Base-by-base conservation (phyloP, 495 filamentous ascomycete species). In the Talaromyces wortmannii region DNA sequence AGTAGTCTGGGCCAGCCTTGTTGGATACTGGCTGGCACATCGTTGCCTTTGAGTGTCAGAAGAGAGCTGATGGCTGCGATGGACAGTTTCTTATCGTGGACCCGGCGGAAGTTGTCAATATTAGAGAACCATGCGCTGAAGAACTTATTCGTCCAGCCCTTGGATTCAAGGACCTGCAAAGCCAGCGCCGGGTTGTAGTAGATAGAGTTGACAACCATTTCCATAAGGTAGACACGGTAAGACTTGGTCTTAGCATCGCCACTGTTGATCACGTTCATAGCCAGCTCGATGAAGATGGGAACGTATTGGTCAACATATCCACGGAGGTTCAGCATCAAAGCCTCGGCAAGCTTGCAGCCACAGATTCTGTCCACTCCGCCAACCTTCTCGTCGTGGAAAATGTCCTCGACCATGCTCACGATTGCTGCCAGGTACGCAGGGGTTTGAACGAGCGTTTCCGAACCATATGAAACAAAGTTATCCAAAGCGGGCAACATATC, bases 91-190 rank as follows among this genome's bases (percentile, higher is more conserved):
- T 98, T 98, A 75, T 98, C 94, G 64, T 98, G 94, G 11, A 98
- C 94, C 13, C 94, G 79, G 52, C 84, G 85, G 74, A 98, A 96
- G 67, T 83, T 86, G 57, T 96, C 89, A 70, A 98, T 98, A 68
- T 84, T 96, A 31, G 89, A 87, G 70, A 98, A 98, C 94, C 94
- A 98, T 32, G 91, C 76, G 69, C 87, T 94, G 81, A 98, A 98
- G 71, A 98, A 97, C 73, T 95, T 96, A 71, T 97, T 97, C n/a
- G 94, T 98, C 92, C 90, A 96, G 54, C 82, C 85, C 53, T 92
- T 90, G n/a, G 78, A 67, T 70, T 98, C 94, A 42, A 98, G 77
- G 16, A 95, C 81, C 50, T 90, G 89, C 31, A 98, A 78, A 57
- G 88, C 76, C 56, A 96, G 80, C 36, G 79, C 67, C 3, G 94